A percentile compares a stretch with the other conserved stretches of the same genome.
phyloP scores from a whole-genome alignment of 1,284 basidiomycete genomes.

The Schizophyllum commune region DNA sequence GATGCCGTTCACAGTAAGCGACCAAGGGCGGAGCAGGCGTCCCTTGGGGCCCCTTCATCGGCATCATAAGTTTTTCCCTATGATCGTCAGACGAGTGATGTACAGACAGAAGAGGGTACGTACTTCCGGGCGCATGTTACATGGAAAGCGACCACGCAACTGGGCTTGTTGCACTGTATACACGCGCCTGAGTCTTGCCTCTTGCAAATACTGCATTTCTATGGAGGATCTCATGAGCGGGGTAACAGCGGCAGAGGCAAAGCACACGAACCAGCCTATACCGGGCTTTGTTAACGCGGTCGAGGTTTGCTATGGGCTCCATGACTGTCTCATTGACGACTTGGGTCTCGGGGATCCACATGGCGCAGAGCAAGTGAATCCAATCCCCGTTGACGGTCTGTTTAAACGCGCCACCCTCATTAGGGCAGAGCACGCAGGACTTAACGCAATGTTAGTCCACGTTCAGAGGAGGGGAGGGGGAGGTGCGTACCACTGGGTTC shows the following conservation, averaged over 20 bases:
- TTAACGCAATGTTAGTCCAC: constrained; percentile 22
- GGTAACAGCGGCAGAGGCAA: neutral
- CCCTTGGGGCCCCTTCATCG: constrained; percentile 81
- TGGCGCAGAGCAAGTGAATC: constrained; percentile 95
- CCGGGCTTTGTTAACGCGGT: constrained; percentile 82
- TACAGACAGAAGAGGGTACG: neutral
- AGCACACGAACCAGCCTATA: constrained; percentile 80
- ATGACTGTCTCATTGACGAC: constrained; percentile 96
- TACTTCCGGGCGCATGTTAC: constrained; percentile 81
- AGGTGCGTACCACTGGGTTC: constrained; percentile 75
- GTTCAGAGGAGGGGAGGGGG: neutral
- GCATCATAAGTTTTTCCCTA: constrained; percentile 69
- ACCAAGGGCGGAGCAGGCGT: constrained; percentile 63
- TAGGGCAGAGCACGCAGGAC: constrained; percentile 92
- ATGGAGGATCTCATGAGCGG: constrained; percentile 2
- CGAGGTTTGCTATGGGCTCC: constrained; percentile 94
- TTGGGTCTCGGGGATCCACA: constrained; percentile 95
- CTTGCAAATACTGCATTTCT: constrained; percentile 87
- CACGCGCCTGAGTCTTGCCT: constrained; percentile 76
- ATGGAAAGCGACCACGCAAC: constrained; percentile 93
- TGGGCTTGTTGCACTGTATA: constrained; percentile 91
- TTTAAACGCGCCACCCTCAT: constrained; percentile 97
- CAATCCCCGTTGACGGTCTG: constrained; percentile 92
- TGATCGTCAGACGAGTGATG: no score
- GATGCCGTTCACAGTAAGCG: constrained; percentile 84